Evolutionary conservation across 805 yeast species (phyloP), one percentile per base, ranked within the genome.

Genomic region (Komagataella pseudopastoris): DNA sequence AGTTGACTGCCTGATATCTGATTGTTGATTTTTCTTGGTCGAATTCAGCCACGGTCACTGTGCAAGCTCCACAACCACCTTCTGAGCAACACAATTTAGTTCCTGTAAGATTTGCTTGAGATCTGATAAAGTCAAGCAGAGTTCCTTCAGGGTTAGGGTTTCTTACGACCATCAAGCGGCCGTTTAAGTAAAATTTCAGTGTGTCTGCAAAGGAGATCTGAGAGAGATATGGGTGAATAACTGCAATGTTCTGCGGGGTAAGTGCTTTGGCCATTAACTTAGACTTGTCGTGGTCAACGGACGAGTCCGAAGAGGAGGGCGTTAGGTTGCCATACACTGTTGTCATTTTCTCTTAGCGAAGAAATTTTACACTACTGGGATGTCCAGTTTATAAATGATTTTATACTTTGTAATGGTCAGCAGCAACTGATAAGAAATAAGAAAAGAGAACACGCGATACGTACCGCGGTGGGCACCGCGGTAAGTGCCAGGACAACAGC

Each of bases 41-140:
- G 59, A 65, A 62, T 8, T 64, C 63, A 6, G 69, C 71, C 4
- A 72, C 57, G 6, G 71, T 70, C 24, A 74, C 71, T 2, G 77
- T 71, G 53, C 78, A 73, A 3, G 77, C 77, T 30, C 77, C 77
- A 58, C 78, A 73, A 4, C 78, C 78, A 18, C 77, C 77, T 56
- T 73, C 78, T 12, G 74, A 69, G 57, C 78, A 73, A 12, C 76
- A 76, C 17, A 73, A 67, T 55, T 73, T 73, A 8, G 77, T 71
- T 16, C 77, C 78, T 3, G 67, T 67, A 20, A 73, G 60, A 16
- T 65, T 65, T 23, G 66, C 64, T 20, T 56, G 59, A 2, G 64
- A 56, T 46, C 78, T 60, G 49, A 73, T 71, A 54, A 66, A 73
- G 49, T 72, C 76, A 10, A 72, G 62, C 46, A 73, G 61, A 2